phyloP scores from a whole-genome alignment of 768 basidiomycete species.

The Leccinum longicurvipes region DNA sequence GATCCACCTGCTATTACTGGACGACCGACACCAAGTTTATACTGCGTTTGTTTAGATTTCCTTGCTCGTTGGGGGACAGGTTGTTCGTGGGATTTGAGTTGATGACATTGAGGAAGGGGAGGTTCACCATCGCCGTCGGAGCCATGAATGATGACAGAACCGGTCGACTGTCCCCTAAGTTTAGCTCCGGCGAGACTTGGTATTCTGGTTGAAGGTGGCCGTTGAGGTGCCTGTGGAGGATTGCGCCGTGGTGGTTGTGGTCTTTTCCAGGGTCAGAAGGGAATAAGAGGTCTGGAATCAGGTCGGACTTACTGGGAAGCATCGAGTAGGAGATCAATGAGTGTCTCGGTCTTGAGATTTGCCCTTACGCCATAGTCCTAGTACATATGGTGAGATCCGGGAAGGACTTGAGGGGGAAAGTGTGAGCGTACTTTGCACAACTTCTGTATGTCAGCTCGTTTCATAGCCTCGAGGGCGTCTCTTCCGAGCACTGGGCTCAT shows the following conservation, averaged over 20 bases:
- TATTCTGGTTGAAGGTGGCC: slow-evolving; percentile 33
- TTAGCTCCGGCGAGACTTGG: slow-evolving; percentile 27
- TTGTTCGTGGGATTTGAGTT: slow-evolving; percentile 13
- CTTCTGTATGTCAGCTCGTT: slow-evolving; percentile 52
- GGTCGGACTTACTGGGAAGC: slow-evolving; percentile 39
- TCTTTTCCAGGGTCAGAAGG: slow-evolving; percentile 33
- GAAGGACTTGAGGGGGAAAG: slow-evolving; percentile 12
- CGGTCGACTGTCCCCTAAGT: slow-evolving; percentile 31
- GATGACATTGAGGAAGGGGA: slow-evolving; percentile 19
- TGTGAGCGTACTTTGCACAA: slow-evolving; percentile 51
- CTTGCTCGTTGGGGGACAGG: slow-evolving; percentile 42
- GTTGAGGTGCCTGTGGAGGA: slow-evolving; percentile 19
- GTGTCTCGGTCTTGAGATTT: slow-evolving; percentile 75
- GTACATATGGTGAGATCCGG: slow-evolving; percentile 14
- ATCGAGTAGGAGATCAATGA: slow-evolving; percentile 72
- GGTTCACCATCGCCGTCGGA: slow-evolving; percentile 43
- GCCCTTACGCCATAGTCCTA: slow-evolving; percentile 81
- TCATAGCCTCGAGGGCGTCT: slow-evolving; percentile 51
- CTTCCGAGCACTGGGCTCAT: slow-evolving; percentile 45
- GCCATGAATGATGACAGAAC: slow-evolving; percentile 37
- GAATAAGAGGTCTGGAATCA: slow-evolving; percentile 31
- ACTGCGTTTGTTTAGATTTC: slow-evolving; percentile 72
- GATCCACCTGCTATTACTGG: slow-evolving; percentile 63
- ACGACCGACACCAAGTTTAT: slow-evolving; percentile 66
- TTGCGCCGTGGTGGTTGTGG: slow-evolving; percentile 24